Base-by-base conservation (phyloP, 2,329 filamentous ascomycete species). In the Xylariaceae sp. region DNA sequence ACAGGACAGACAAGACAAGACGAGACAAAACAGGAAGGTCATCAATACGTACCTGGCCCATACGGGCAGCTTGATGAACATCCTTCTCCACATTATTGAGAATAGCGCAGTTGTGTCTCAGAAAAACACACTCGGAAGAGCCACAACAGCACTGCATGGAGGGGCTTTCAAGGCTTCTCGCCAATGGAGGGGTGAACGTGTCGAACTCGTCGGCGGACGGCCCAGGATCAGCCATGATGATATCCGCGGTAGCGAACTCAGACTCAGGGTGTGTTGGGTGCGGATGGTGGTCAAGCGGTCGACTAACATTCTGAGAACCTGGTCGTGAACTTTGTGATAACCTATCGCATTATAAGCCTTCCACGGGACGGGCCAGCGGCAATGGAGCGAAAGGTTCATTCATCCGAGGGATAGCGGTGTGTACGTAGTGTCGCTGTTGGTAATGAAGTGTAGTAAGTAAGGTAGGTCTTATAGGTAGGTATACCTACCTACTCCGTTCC, bases 71-170 rank as follows among this genome's bases (percentile, higher is more conserved):
- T 50, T 84, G 89, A 65, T 86, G 85, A 51, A 96, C 88, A 74
- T 96, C 89, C 65, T 86, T 87, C 73, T 97, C 92, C 61, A 97
- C 80, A 58, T 83, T 86, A 64, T 89, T 85, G 46, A 97, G 78
- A 59, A 90, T 79, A 45, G 80, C 79, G 70, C 85, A 86, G 73
- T 92, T 96, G 73, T 91, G 86, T 71, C 83, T 84, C 59, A 96
- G 79, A 69, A 88, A 89, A 63, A 85, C 80, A 72, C 92, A 97
- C 65, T 90, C 85, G 59, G 77, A 70, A 62, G 84, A 85, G 54
- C 91, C 91, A 74, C 92, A 99, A 74, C 92, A 99, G 78, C 94
- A 97, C 49, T 73, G 75, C 60, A 84, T 68, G 19, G 73, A 62
- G 43, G 72, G 66, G 50, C 67, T 62, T 53, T 69, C 67, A 47